Base-by-base conservation (phyloP, 23 red algal genomes). In the Pyropia haitanensis region DNA sequence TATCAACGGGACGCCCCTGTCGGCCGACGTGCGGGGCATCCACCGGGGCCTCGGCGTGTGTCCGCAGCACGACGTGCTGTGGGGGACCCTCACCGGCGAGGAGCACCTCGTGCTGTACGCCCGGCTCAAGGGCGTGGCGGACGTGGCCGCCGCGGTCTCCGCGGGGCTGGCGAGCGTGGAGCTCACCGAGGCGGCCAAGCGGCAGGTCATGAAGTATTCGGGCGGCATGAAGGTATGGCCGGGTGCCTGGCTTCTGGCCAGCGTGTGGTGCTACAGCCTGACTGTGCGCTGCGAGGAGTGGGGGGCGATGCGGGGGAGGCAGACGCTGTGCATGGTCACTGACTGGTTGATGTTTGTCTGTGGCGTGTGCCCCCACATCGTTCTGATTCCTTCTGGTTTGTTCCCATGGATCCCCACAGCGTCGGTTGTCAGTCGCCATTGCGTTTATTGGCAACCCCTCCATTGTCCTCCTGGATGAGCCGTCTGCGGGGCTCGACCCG, bases 81-180 rank as follows among this genome's bases (percentile, higher is more conserved):
- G 90, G 90, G 55, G 67, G 31, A 61, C 58, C 15, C 29, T 95
- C 20, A 83, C 64, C 10, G 78, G 79, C 5, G 66, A 95, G 63
- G 90, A 95, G 63, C 90, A 95, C 72, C 65, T 95, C 1, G 88
- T 76, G 56, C 88, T 95, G 46, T 95, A 88, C 52, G 83, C 74
- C 0, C 67, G 90, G 8, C 64, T 95, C 20, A 80, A 74, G 18
- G 79, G 79, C 8, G 74, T 95, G 21, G 28, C 21, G 23, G 58
- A 73, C 52, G 55, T 88, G 14, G 49, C 70, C 12, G 64, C 64
- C 23, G 90, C 69, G 25, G 90, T 95, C 2, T 46, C 82, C 44
- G 77, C 82, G 27, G 57, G 81, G 2, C 28, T 95, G 18, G 68
- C 68, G 20, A 75, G 71, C 29, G 90, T 95, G 10, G 64, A 88